Evolutionary conservation across 2,329 filamentous ascomycete genomes (phyloP), one percentile per base, ranked within the genome.

Genomic region (Nigrospora oryzae): DNA sequence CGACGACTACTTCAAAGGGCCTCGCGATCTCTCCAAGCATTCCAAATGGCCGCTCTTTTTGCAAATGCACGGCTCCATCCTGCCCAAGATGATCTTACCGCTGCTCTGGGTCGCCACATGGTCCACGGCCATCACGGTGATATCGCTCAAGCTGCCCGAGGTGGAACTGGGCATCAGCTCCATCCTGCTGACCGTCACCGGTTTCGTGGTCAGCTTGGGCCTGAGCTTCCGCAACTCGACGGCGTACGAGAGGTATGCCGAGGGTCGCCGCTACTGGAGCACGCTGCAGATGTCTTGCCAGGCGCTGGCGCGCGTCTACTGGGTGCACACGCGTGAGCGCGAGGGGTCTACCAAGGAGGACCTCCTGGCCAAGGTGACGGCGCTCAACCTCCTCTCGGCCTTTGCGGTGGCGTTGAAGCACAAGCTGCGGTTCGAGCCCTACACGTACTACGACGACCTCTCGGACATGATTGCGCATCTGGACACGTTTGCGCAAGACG

Each of bases 391-490:
- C 7, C 73, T 93, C 50, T 75, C 88, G 28, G 84, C 86, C 3
- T 93, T 86, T 55, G 76, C 86, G n/a, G 72, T 86, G 15, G 68
- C 88, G 2, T 71, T 94, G 47, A 91, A 91, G 67, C 88, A 93
- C 65, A 83, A 81, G 55, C 76, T 94, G 31, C 85, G 88, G 31
- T 91, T 91, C 61, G 87, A 94, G 60, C 87, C 88, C 1, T 87
- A 86, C 55, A 80, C 83, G 32, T 77, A 83, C 43, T 91, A 93
- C 60, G 75, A 83, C 1, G 88, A 93, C 56, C 70, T 94, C 5
- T 67, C 77, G 34, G 77, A 82, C 16, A 71, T 89, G 13, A 75
- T 90, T 30, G 74, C 75, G 14, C 83, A 89, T 57, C 73, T 94
- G 30, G 77, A 87, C 51, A 90, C 86, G 0, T 88, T 89, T 56